Evolutionary conservation across 1,139 yeast genomes (phyloP), one percentile per base, ranked within the genome.

Genomic region (Candida frijolesensis): DNA sequence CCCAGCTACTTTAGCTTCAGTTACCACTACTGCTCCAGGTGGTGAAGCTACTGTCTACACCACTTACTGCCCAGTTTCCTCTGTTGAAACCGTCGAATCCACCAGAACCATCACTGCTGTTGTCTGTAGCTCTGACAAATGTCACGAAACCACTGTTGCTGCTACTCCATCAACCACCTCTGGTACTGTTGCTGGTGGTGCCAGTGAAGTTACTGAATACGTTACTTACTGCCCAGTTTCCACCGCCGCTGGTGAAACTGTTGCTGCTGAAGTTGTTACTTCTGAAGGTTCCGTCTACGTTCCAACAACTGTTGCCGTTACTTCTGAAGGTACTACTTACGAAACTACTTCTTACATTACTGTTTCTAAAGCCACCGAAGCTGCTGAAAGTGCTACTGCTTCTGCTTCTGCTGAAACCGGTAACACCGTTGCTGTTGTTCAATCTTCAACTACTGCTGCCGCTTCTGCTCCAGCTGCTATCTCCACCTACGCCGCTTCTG

Each of bases 321-420:
- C 83, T 52, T 70, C 78, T 49, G 79, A 84, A 68, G 60, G 65
- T 44, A 61, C 67, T 61, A 47, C 68, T 60, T 43, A 58, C 47
- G 57, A 57, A 32, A 60, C 71, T 42, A 58, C 66, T 25, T 68
- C 65, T 49, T 62, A 75, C 50, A 55, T 61, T 47, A 51, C 57
- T 33, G 59, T 67, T 53, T 70, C 76, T 19, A 60, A 67, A 25
- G 65, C 68, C 52, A 58, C 66, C n/a, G 60, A 59, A 54, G 44
- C 56, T 44, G 40, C 57, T 34, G 53, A 51, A 32, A 52, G 57
- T 15, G 50, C 52, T 45, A 47, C 53, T 34, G 54, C 57, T 18
- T 48, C 54, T 46, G 48, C 54, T 43, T 27, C 34, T 47, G 46
- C 34, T 44, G 33, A 47, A 27, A 32, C 54, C 35, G 47, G 49